Evolutionary conservation across 192 early-diverging fungal genomes (phyloP).

Genomic region (Entrophospora sp.): DNA sequence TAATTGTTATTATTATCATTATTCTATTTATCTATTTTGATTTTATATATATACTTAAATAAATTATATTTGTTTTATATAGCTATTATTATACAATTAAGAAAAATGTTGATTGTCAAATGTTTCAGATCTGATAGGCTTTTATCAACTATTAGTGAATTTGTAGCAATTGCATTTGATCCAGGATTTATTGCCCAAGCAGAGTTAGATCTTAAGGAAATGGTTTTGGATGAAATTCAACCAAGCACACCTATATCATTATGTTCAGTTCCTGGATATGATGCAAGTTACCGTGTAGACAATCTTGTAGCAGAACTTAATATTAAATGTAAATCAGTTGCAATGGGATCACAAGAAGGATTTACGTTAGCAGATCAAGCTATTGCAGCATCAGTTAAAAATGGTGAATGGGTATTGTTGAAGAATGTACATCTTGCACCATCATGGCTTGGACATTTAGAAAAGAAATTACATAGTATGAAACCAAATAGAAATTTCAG

Average conservation of each 20-base stretch:
- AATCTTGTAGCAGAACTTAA: conserved; percentile 64
- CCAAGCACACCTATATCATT: conserved; percentile 79
- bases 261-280: conserved; percentile 89
- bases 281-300: conserved; percentile 93
- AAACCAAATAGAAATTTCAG: conserved; percentile 81
- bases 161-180: conserved; percentile 66
- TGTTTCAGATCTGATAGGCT: conserved; percentile 85
- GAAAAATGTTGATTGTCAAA: conserved; percentile 74
- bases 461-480: conserved; percentile 86
- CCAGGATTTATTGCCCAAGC: conserved; percentile 39
- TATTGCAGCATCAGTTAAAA: conserved; percentile 71
- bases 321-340: conserved; percentile 66
- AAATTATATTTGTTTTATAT: too few relatives aligned
- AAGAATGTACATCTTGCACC: conserved; percentile 98
- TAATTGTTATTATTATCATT: conserved; percentile 14
- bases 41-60: too few relatives aligned
- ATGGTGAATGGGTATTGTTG: conserved; percentile 91
- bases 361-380: conserved; percentile 82
- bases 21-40: background rate
- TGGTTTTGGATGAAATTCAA: conserved; percentile 65
- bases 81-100: conserved; percentile 53
- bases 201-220: conserved; percentile 60
- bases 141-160: conserved; percentile 57
- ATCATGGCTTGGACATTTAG: conserved; percentile 86
- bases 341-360: conserved; percentile 98